These are phyloP conservation scores for Alisma plantagoaquatica DNA, from an alignment of 106 monocot genomes.

Conservation along the genomic window DNA sequence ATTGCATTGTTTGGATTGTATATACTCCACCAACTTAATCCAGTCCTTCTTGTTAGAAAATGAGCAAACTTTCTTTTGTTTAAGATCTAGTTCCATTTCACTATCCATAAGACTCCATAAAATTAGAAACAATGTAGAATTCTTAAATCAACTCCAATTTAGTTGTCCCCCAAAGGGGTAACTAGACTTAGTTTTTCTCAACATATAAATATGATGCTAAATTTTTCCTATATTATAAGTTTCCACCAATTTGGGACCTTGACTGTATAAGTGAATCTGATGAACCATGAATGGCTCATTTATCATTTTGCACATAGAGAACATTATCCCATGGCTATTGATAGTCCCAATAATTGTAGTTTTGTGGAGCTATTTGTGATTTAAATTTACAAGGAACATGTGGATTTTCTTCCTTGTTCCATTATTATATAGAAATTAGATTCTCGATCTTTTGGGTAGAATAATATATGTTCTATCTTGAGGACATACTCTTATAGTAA, in stretches of 20 bases:
- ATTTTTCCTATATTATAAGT: neutral
- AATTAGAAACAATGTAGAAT: neutral
- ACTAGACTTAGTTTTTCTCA: neutral
- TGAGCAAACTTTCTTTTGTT: neutral
- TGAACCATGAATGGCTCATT: neutral
- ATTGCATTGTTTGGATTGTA: no score
- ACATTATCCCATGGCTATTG: neutral
- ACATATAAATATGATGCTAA: neutral
- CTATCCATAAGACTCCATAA: neutral
- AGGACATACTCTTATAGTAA: no score
- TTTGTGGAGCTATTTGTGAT: neutral
- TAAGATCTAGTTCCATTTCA: no score
- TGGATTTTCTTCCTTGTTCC: neutral
- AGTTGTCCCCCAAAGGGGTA: neutral
- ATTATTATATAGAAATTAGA: neutral
- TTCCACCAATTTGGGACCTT: no score
- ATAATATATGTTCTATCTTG: no score
- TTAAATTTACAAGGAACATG: neutral
- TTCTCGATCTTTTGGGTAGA: neutral
- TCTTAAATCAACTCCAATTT: neutral
- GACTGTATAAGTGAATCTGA: no score
- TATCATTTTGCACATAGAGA: neutral
- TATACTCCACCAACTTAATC: neutral
- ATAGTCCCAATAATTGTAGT: constrained; percentile 1
- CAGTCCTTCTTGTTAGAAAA: neutral